These are phyloP conservation scores for Vanilla planifolia DNA, from an alignment of 106 monocot species.

Conservation along the genomic window DNA sequence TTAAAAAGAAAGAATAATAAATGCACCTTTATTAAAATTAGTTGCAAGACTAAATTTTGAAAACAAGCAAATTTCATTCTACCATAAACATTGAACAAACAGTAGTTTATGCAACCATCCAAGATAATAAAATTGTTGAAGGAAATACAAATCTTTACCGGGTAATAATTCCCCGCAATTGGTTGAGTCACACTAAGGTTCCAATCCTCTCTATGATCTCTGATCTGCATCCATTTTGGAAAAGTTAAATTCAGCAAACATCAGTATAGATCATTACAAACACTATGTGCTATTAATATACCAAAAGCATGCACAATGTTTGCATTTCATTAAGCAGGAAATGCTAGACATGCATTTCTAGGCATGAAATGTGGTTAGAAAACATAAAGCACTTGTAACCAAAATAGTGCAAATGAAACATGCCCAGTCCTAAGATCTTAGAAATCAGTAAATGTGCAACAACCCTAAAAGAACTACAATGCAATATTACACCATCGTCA, in stretches of 20 bases:
- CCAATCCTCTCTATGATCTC: constrained; percentile 81
- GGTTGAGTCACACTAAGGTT: constrained; percentile 71
- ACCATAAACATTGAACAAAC: not conserved
- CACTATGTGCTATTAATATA: not conserved
- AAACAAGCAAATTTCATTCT: not conserved
- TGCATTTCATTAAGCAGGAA: not conserved
- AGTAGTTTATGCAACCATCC: not conserved
- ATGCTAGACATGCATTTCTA: not conserved
- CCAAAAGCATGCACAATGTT: not conserved
- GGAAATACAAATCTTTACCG: constrained; percentile 31
- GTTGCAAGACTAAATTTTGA: not conserved
- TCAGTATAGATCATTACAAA: not conserved
- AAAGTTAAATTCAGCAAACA: not conserved
- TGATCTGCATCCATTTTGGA: constrained; percentile 27
- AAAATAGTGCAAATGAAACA: not conserved
- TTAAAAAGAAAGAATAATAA: not conserved
- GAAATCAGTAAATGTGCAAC: not conserved
- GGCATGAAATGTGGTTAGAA: not conserved
- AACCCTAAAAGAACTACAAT: no score
- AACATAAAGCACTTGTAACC: not conserved
- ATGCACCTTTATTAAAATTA: not conserved
- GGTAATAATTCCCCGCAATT: constrained; percentile 88
- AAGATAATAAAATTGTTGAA: not conserved
- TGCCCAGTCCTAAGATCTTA: not conserved
- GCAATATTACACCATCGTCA: no score